These are phyloP conservation scores for Exophiala alcalophila DNA, from an alignment of 2,329 filamentous ascomycete genomes.

Conservation along the genomic window DNA sequence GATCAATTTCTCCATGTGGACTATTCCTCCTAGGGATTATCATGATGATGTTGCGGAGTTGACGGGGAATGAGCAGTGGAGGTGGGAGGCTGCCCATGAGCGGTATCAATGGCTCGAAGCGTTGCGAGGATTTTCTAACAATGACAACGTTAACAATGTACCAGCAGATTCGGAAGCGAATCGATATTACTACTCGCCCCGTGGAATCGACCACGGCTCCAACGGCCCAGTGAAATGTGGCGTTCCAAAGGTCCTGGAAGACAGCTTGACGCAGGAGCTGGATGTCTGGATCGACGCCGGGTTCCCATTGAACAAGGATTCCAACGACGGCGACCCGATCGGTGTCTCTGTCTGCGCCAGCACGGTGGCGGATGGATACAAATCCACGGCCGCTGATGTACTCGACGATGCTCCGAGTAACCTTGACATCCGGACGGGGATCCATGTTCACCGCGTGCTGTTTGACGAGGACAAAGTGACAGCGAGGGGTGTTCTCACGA, in stretches of 20 bases:
- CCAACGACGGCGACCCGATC: slow-evolving; percentile 59
- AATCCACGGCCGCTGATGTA: slow-evolving; percentile 53
- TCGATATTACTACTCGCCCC: too few species aligned
- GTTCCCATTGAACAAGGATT: slow-evolving; percentile 49
- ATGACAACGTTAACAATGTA: too few species aligned
- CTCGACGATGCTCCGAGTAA: slow-evolving; percentile 47
- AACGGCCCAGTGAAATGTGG: not conserved
- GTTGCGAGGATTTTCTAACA: too few species aligned
- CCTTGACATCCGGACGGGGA: slow-evolving; percentile 38
- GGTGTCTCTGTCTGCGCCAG: slow-evolving; percentile 53
- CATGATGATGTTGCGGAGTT: too few species aligned
- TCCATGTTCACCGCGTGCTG: not conserved
- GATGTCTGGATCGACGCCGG: not conserved
- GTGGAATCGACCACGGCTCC: too few species aligned
- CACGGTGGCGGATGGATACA: slow-evolving; percentile 47
- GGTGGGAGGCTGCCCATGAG: too few species aligned
- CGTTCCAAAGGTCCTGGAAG: not conserved
- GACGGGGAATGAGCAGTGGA: too few species aligned
- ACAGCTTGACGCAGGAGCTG: not conserved
- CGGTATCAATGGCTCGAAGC: too few species aligned
- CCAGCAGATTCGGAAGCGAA: too few species aligned
- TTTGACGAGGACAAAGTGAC: too few species aligned
- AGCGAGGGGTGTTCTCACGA: not conserved
- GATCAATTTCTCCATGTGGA: too few species aligned
- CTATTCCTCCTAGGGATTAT: too few species aligned